phyloP scores from a whole-genome alignment of 2,329 filamentous ascomycete species.

The Aspergillus intermedius region DNA sequence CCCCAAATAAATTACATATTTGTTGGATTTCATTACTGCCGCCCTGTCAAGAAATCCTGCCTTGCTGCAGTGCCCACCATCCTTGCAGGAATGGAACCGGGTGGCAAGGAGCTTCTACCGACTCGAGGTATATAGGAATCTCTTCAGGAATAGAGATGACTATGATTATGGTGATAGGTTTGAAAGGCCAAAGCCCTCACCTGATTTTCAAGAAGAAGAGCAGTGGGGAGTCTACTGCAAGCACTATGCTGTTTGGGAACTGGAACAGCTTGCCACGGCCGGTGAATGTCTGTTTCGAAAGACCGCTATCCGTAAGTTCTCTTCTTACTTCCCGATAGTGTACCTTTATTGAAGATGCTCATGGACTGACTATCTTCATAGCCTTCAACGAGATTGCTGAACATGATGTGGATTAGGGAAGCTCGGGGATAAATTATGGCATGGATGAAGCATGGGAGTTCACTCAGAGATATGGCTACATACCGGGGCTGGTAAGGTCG shows the following conservation, averaged over 20 bases:
- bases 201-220: conserved; percentile 1
- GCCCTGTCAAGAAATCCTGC: not conserved
- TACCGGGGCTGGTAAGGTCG: too few species aligned
- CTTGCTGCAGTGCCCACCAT: not conserved
- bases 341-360: not conserved
- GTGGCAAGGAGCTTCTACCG: conserved; percentile 5
- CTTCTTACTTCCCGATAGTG: not conserved
- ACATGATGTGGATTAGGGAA: too few species aligned
- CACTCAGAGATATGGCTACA: too few species aligned
- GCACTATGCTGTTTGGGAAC: conserved; percentile 4
- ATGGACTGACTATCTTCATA: not conserved
- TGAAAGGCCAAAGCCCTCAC: not conserved
- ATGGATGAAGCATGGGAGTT: too few species aligned
- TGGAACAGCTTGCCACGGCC: conserved; percentile 3
- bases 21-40: not conserved
- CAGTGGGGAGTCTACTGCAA: conserved; percentile 1
- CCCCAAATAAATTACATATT: too few species aligned
- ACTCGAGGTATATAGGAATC: conserved; percentile 4
- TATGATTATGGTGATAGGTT: not conserved
- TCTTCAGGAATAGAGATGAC: conserved; percentile 1
- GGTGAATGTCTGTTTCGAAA: conserved; percentile 5
- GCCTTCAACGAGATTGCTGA: too few species aligned
- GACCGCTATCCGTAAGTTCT: conserved; percentile 1
- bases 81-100: conserved; percentile 1
- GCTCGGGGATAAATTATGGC: too few species aligned